Conservation (phyloP, 2,329 filamentous ascomycete genomes). For the Claviceps sp. region DNA sequence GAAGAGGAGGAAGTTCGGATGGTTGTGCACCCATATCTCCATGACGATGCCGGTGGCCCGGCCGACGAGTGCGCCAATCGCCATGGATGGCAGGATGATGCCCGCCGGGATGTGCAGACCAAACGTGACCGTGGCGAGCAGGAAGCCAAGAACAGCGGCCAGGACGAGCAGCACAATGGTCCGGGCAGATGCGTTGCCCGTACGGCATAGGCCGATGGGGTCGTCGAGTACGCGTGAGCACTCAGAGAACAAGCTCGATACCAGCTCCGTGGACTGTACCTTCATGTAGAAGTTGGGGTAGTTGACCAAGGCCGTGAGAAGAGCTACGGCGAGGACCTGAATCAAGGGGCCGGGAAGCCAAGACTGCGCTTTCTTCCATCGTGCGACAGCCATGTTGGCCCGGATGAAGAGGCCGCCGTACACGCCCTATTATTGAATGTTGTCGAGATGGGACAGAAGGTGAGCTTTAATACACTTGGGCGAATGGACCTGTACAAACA, state of each 20-base stretch:
- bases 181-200: constrained; percentile 64
- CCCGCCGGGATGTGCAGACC: constrained; percentile 89
- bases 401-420: constrained; percentile 94
- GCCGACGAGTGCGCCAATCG: constrained; percentile 81
- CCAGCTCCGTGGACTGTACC: constrained; percentile 79
- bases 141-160: constrained; percentile 71
- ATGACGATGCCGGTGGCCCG: constrained; percentile 81
- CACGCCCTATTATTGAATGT: constrained; percentile 42
- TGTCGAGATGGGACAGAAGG: background rate
- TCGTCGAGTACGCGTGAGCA: constrained; percentile 74
- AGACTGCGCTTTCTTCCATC: constrained; percentile 57
- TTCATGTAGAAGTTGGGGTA: constrained; percentile 96
- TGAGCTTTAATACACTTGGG: background rate
- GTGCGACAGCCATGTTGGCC: constrained; percentile 74
- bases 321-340: constrained; percentile 68
- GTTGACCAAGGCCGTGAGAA: constrained; percentile 78
- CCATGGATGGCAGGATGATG: constrained; percentile 91
- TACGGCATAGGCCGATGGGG: constrained; percentile 80
- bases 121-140: constrained; percentile 79
- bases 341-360: constrained; percentile 60
- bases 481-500: background rate
- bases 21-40: constrained; percentile 71
- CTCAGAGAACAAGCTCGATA: constrained; percentile 84
- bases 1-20: constrained; percentile 68
- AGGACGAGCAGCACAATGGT: constrained; percentile 74